Percentiles rank a stretch among this genome's conserved stretches.
Conservation (phyloP, 2,329 filamentous ascomycete species). For the Xylogone sp. region DNA sequence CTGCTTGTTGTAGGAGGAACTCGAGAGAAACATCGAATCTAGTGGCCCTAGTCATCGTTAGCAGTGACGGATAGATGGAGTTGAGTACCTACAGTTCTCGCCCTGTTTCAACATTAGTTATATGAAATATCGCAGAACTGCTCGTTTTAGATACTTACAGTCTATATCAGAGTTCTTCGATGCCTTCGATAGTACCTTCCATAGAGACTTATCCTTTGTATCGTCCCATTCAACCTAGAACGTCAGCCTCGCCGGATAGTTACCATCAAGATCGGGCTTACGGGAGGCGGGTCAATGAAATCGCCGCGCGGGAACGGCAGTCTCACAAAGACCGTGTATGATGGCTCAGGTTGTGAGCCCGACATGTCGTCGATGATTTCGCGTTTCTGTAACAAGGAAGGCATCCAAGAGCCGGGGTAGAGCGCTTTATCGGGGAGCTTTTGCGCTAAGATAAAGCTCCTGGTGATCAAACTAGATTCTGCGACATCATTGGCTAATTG, state of each 20-base stretch:
- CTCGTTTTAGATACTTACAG: conserved; percentile 55
- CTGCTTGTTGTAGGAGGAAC: conserved; percentile 89
- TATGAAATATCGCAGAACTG: background rate
- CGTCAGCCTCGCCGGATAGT: conserved; percentile 8
- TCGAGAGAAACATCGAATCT: conserved; percentile 81
- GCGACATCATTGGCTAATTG: background rate
- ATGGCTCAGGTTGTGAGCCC: conserved; percentile 19
- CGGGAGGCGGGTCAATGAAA: conserved; percentile 87
- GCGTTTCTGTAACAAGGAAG: background rate
- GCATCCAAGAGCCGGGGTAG: conserved; percentile 1
- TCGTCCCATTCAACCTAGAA: conserved; percentile 80
- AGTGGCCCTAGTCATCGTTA: conserved; percentile 49
- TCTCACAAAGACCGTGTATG: conserved; percentile 72
- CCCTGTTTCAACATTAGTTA: conserved; percentile 48
- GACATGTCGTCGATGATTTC: conserved; percentile 15
- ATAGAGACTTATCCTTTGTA: conserved; percentile 80
- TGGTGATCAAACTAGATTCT: conserved; percentile 6
- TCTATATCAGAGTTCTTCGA: conserved; percentile 79
- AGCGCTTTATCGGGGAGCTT: conserved; percentile 16
- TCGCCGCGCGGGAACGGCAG: conserved; percentile 84
- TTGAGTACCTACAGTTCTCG: conserved; percentile 61
- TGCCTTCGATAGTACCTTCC: conserved; percentile 82
- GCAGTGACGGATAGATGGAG: conserved; percentile 1
- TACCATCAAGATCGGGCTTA: conserved; percentile 37
- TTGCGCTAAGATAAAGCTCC: conserved; percentile 20